Evolutionary conservation across 306 rosid genomes (phyloP), one percentile per base, ranked within the genome.

Genomic region (Chamaecrista fasciculata): DNA sequence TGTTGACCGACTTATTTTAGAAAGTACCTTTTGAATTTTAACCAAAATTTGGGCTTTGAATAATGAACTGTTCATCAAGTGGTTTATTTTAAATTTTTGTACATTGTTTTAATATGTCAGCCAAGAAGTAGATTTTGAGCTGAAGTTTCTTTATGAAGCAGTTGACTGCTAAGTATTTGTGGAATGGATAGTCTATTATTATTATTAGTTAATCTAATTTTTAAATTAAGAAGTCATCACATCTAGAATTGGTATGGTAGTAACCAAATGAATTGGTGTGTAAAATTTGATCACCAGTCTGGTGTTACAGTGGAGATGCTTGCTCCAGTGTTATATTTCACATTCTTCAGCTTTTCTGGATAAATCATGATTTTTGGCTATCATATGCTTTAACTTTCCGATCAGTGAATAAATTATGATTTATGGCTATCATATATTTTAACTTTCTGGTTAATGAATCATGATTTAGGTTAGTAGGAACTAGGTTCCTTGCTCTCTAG

Each of bases 1-100:
- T 67, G 47, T 68, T 53, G 72, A 26, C 15, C 19, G 43, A 44
- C 57, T 26, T 57, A 64, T 26, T 72, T 29, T 34, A 16, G 43
- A 39, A 62, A 28, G 63, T 3, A 33, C 52, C 44, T 79, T 74
- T 25, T 16, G 62, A 57, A 58, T 43, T 40, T 37, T 29, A 4
- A 14, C 5, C 46, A 70, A 43, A 25, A 3, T 34, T 28, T 5
- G 43, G 28, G 26, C 42, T 33, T 34, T n/a, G 68, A 42, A 48
- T 23, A 46, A 16, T 46, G 51, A 42, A 20, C 7, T 62, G 29
- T 39, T 2, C 15, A 60, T 34, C 47, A 20, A 29, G 40, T 15
- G n/a, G 23, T 18, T 18, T n/a, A 2, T 4, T 34, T 16, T 23
- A 34, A 7, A 34, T 40, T 42, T 6, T 24, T 1, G 14, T 23